Base-by-base conservation (phyloP, 1,284 basidiomycete genomes). In the Pseudozyma sp. region DNA sequence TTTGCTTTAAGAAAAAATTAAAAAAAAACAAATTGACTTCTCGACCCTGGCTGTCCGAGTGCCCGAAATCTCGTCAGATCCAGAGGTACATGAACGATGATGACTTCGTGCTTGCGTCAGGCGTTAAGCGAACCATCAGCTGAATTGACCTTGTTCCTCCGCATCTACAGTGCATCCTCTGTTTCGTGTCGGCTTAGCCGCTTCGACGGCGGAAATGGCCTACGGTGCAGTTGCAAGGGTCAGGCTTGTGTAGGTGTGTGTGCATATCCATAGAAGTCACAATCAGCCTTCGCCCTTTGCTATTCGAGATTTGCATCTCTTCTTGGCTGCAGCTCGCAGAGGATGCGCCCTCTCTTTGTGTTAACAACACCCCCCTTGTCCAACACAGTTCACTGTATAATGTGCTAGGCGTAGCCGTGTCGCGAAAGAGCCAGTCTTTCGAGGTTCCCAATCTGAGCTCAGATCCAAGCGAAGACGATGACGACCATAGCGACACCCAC, bases 111-210 rank as follows among this genome's bases (percentile, higher is more conserved):
- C 66, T 57, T 57, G 29, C 33, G 11, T 17, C 17, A 30, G 14
- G 8, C 43, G 11, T 4, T 52, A 68, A 68, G 66, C 66, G 66
- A 62, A 55, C 9, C 59, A 54, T 68, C 54, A 52, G 55, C 51
- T 55, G 56, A 56, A 55, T 4, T 30, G 4, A 39, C 39, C 48
- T 49, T 49, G n/a, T 30, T 51, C 19, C 39, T 53, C 51, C 51
- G 29, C 51, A 42, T 13, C 39, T 45, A 19, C 19, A 19, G n/a
- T 19, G 43, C 11, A 8, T 42, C 7, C 40, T 42, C 14, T 14
- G 8, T 42, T 17, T 10, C 10, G 13, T 42, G n/a, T 42, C 35
- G 35, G 35, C 35, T 37, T 10, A 14, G 35, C 35, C 35, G 35
- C 35, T 10, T 37, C 35, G 3, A 37, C 24, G 24, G 24, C 24